These are phyloP conservation scores for Morella rubra DNA, from an alignment of 306 rosid genomes.

Conservation along the genomic window DNA sequence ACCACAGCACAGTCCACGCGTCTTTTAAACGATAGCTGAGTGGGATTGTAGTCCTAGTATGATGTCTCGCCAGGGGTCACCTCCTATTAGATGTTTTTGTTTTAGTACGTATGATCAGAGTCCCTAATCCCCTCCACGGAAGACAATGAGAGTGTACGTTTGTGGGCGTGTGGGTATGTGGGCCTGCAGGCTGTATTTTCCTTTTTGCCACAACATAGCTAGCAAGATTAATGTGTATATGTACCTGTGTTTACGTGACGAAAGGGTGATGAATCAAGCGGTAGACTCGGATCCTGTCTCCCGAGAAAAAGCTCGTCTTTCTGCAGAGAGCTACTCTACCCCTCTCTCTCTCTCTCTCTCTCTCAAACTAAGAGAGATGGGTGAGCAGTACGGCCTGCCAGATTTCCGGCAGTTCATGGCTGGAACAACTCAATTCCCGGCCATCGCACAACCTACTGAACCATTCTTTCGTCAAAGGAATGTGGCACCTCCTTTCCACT, in stretches of 20 bases:
- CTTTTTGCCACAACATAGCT: neutral
- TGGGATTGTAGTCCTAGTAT: constrained; percentile 9
- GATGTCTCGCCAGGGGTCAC: constrained; percentile 35
- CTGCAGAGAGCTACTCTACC: constrained; percentile 2
- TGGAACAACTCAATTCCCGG: constrained; percentile 32
- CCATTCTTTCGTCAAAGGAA: constrained; percentile 27
- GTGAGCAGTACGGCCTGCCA: constrained; percentile 44
- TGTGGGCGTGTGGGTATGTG: neutral
- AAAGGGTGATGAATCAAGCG: constrained; percentile 48
- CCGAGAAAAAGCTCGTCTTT: constrained; percentile 27
- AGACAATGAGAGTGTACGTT: constrained; percentile 1
- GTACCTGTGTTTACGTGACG: constrained; percentile 25
- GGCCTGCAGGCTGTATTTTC: neutral
- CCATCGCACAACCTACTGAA: constrained; percentile 25
- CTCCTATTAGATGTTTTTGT: constrained; percentile 2
- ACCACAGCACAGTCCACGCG: constrained; percentile 27
- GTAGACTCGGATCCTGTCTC: constrained; percentile 97
- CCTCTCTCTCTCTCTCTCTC: constrained; percentile 11
- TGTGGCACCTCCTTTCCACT: constrained; percentile 22
- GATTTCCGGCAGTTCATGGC: constrained; percentile 61
- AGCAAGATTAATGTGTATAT: neutral
- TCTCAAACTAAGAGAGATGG: constrained; percentile 12
- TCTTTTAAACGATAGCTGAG: constrained; percentile 31
- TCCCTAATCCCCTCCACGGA: neutral
- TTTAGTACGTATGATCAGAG: neutral